Conservation (phyloP, 257 asterid genomes). For the Thymus quinquecostatus region DNA sequence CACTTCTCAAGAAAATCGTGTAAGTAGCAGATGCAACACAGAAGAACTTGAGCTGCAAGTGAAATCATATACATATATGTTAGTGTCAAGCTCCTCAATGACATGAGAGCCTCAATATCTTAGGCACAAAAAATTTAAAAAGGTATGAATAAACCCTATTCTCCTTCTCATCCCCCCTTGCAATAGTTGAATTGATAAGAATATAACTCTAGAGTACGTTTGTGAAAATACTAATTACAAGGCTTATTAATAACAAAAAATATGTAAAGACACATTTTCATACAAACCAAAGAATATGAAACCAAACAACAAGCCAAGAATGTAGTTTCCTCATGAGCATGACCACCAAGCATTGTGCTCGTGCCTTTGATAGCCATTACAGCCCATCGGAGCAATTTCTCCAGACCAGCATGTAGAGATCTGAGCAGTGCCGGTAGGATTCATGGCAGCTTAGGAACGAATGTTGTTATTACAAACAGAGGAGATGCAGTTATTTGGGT, state of each 20-base stretch:
- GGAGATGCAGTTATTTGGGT: too few species aligned
- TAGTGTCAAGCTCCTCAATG: slow-evolving; percentile 25
- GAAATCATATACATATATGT: slow-evolving; percentile 21
- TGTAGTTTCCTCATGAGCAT: neutral
- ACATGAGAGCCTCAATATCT: slow-evolving; percentile 14
- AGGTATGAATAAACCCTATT: neutral
- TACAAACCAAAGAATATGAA: slow-evolving; percentile 13
- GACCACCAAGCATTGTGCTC: too few species aligned
- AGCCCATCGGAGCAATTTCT: too few species aligned
- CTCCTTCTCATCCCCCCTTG: slow-evolving; percentile 8
- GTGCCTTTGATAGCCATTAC: too few species aligned
- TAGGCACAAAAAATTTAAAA: neutral
- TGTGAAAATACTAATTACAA: slow-evolving; percentile 12
- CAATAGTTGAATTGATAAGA: neutral
- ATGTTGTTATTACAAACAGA: too few species aligned
- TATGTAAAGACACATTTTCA: neutral
- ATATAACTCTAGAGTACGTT: neutral
- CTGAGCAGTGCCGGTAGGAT: too few species aligned
- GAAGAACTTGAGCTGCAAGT: slow-evolving; percentile 60
- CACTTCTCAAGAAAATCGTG: slow-evolving; percentile 53
- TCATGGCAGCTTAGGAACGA: too few species aligned
- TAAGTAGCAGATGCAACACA: slow-evolving; percentile 54
- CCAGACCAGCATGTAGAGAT: too few species aligned
- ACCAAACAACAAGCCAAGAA: neutral
- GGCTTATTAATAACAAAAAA: neutral